Base-by-base conservation (phyloP, 1,284 basidiomycete species). In the Trichosporon faecale region DNA sequence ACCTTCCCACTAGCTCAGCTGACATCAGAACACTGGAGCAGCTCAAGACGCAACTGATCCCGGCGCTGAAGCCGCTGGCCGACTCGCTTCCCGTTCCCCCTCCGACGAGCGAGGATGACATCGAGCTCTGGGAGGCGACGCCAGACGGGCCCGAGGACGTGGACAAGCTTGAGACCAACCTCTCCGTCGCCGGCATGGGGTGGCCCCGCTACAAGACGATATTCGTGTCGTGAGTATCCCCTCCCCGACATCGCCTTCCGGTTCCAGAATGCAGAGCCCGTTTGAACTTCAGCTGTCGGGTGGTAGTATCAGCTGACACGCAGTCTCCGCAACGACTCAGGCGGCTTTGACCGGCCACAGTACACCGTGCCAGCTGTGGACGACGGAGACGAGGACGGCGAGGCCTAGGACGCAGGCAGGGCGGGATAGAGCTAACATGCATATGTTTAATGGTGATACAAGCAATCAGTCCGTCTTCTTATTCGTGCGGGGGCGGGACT, bases 201-300 rank as follows among this genome's bases (percentile, higher is more conserved):
- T 81, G 80, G 81, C 64, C 57, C 11, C 74, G 77, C 68, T 82
- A 79, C 79, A 80, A 80, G 74, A 75, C 65, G 60, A 49, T 81
- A 14, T 81, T 73, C 70, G 71, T 82, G 8, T 78, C 77, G 81
- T 81, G 63, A 67, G 79, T 76, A 11, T 6, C 27, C 14, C 21
- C 25, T 33, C 33, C 4, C 33, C 33, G 33, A n/a, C n/a, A n/a
- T n/a, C n/a, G n/a, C n/a, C n/a, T n/a, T n/a, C n/a, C n/a, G n/a
- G n/a, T n/a, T n/a, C n/a, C n/a, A n/a, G n/a, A n/a, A n/a, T n/a
- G n/a, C n/a, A n/a, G n/a, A n/a, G n/a, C n/a, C n/a, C 35, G 11
- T 14, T 37, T 14, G 14, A 11, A 37, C 12, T 37, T 12, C 6
- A 8, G 6, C 35, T 37, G 35, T n/a, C n/a, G n/a, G n/a, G 35